Percentiles rank a stretch among this genome's conserved stretches.
phyloP scores from a whole-genome alignment of 2,329 filamentous ascomycete genomes.

The Coccinonectria pachysandricola region DNA sequence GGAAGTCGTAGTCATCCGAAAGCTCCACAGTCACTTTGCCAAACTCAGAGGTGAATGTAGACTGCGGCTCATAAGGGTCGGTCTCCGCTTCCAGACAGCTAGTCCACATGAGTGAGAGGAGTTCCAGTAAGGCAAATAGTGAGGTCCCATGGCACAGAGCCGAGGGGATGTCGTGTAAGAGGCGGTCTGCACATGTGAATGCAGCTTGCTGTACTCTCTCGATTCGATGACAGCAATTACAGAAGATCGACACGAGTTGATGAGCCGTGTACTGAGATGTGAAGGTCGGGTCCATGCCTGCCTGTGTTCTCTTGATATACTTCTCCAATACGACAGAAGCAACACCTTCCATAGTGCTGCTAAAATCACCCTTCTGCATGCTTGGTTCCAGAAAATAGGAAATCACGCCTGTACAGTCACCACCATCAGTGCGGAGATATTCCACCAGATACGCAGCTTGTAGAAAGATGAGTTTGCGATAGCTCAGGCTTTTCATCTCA shows the following conservation, averaged over 20 bases:
- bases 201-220: conserved; percentile 84
- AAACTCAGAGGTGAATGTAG: conserved; percentile 65
- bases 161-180: conserved; percentile 77
- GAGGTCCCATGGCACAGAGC: conserved; percentile 83
- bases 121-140: conserved; percentile 82
- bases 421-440: conserved; percentile 72
- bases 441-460: conserved; percentile 87
- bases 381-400: conserved; percentile 94
- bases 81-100: conserved; percentile 91
- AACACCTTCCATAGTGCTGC: conserved; percentile 54
- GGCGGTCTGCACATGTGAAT: conserved; percentile 70
- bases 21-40: conserved; percentile 76
- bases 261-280: conserved; percentile 85
- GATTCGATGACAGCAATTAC: conserved; percentile 87
- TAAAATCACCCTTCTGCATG: conserved; percentile 54
- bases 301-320: conserved; percentile 68
- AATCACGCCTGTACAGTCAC: conserved; percentile 81
- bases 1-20: conserved; percentile 84
- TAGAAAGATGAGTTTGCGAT: conserved; percentile 84
- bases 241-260: conserved; percentile 78
- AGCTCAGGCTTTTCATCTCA: conserved; percentile 74
- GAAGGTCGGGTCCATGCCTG: conserved; percentile 63
- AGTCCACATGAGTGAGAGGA: conserved; percentile 89
- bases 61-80: conserved; percentile 82
- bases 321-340: conserved; percentile 61